Base-by-base conservation (phyloP, 2,329 filamentous ascomycete species). In the Aureobasidium sp. region DNA sequence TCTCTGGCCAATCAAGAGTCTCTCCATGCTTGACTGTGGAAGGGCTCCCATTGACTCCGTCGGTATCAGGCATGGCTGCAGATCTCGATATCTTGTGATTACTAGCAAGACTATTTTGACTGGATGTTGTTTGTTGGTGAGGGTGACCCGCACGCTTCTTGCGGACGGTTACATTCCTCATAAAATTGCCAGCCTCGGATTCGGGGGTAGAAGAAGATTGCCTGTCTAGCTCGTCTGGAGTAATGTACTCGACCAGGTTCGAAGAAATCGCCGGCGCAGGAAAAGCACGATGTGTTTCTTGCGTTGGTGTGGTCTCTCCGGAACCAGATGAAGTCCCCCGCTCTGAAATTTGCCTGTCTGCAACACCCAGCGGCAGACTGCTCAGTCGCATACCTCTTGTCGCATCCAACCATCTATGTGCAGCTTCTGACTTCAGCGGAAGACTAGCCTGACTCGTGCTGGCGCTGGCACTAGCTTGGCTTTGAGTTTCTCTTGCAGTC, bases 1-100 rank as follows among this genome's bases (percentile, higher is more conserved):
- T 69, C 9, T 74, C 69, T 27, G 78, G 76, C 80, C 80, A 82
- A 29, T 77, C 79, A 64, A 81, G 80, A 16, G 78, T 73, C 52
- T 58, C 32, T 45, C 45, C 32, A 30, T 52, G 41, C 44, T 63
- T 53, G 59, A 57, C 74, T 75, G 47, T 82, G 79, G 25, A 79
- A 34, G 57, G 34, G 29, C 44, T 34, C 9, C 11, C 57, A 11
- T 49, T 42, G 3, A 13, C 16, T n/a, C 4, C 44, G 11, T 29
- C 45, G 39, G 32, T 11, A 15, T 29, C 21, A 13, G 54, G 25
- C 44, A 59, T 50, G 44, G 8, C 42, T 47, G 6, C 39, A 29
- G 55, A 30, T 39, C 6, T 27, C 11, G 42, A 39, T 59, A 44
- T 47, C 11, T 25, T 42, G 36, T 41, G 44, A 11, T 13, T 41